These are phyloP conservation scores for Nannochloropsis gaditana DNA, from an alignment of 108 stramenopile genomes.

Conservation along the genomic window DNA sequence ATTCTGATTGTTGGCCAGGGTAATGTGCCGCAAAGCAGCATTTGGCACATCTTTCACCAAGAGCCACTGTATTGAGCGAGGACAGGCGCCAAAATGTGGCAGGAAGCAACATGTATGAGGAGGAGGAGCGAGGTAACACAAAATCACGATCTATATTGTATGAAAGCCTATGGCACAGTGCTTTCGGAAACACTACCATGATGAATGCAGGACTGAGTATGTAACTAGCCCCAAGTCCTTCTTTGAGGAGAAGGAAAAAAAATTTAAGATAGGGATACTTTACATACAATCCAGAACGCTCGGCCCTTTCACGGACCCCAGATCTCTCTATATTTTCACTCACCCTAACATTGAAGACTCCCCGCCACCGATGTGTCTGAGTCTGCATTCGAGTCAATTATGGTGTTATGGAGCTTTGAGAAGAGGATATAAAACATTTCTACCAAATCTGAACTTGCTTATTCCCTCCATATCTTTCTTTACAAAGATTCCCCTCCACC, in stretches of 20 bases:
- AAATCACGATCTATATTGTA: too few relatives aligned
- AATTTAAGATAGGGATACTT: too few relatives aligned
- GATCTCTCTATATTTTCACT: background rate
- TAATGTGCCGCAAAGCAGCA: background rate
- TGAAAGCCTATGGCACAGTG: too few relatives aligned
- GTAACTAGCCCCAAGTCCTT: too few relatives aligned
- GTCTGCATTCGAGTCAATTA: background rate
- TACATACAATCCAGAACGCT: too few relatives aligned
- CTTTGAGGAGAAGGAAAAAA: too few relatives aligned
- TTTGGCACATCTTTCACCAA: background rate
- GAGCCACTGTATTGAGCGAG: background rate
- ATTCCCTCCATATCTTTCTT: background rate
- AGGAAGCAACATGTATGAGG: background rate
- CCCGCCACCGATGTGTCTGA: background rate
- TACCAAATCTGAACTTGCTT: background rate
- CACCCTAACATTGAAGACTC: conserved; percentile 20
- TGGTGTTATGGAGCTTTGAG: background rate
- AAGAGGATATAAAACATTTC: background rate
- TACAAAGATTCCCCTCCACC: background rate
- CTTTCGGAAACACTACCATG: too few relatives aligned
- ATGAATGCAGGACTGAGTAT: too few relatives aligned
- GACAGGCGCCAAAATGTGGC: background rate
- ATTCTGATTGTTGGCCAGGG: background rate
- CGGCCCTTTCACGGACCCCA: background rate
- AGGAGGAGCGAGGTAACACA: too few relatives aligned